Percentiles rank a stretch among this genome's conserved stretches.
phyloP scores from a whole-genome alignment of 768 basidiomycete species.

The Suillus spraguei region DNA sequence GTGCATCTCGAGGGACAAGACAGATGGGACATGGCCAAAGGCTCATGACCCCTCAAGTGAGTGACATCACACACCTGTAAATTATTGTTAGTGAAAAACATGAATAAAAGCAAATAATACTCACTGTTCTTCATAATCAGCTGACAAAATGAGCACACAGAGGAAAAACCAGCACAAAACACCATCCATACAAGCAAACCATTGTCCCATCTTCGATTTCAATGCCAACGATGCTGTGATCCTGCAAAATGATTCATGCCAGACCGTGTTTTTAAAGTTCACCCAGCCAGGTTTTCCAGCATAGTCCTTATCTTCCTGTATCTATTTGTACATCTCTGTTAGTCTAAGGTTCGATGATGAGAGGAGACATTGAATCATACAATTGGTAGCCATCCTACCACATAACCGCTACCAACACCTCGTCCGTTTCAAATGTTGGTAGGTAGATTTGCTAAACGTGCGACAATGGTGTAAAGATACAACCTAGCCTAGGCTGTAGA shows the following conservation, averaged over 20 bases:
- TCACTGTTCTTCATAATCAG: constrained; percentile 45
- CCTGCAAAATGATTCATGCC: constrained; percentile 14
- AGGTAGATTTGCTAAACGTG: constrained; percentile 35
- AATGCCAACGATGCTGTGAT: constrained; percentile 1
- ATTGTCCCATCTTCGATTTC: constrained; percentile 11
- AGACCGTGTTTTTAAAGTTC: constrained; percentile 15
- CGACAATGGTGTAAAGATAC: no score
- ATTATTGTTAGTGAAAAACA: neutral
- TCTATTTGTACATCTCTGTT: neutral
- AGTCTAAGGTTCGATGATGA: neutral
- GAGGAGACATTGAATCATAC: constrained; percentile 21
- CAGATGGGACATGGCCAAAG: constrained; percentile 40
- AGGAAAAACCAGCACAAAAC: constrained; percentile 34
- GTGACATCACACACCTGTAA: constrained; percentile 37
- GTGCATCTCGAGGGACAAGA: constrained; percentile 32
- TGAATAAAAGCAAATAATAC: constrained; percentile 13
- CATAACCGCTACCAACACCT: constrained; percentile 34
- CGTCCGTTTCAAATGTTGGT: constrained; percentile 34
- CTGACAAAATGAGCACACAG: neutral
- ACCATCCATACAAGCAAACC: constrained; percentile 31
- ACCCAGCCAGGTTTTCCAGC: constrained; percentile 8
- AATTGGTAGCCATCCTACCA: constrained; percentile 44
- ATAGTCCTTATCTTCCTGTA: constrained; percentile 13
- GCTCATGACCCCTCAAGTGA: constrained; percentile 30
- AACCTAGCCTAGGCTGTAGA: no score